Percentiles rank a stretch among this genome's conserved stretches.
Evolutionary conservation across 2,329 filamentous ascomycete species (phyloP).

Genomic region (Colletotrichum magnum): DNA sequence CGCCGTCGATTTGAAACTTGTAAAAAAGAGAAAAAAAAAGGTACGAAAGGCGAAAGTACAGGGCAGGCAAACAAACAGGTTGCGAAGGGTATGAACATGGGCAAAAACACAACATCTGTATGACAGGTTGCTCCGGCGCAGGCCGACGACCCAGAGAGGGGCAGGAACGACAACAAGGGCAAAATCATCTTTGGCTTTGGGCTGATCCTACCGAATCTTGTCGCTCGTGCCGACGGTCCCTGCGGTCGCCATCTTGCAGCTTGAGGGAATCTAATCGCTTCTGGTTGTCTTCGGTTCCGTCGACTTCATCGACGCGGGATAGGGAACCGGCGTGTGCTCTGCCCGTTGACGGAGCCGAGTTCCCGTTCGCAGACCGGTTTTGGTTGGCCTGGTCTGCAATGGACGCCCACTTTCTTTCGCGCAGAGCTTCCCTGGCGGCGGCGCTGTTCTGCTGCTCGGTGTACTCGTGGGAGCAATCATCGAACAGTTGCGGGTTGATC

Average conservation of each 20-base stretch:
- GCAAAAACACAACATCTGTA: background rate
- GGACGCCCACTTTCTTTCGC: constrained; percentile 91
- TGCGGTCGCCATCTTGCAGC: constrained; percentile 84
- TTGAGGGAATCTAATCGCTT: constrained; percentile 91
- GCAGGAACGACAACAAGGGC: constrained; percentile 11
- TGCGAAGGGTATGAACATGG: background rate
- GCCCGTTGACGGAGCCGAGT: constrained; percentile 48
- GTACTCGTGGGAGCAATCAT: constrained; percentile 98
- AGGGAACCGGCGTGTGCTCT: constrained; percentile 58
- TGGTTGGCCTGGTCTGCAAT: constrained; percentile 85
- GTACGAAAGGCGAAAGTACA: background rate
- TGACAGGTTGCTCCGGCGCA: constrained; percentile 12
- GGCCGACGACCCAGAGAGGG: constrained; percentile 12
- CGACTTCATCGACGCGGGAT: constrained; percentile 79
- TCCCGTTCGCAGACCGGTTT: constrained; percentile 64
- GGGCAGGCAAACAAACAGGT: background rate
- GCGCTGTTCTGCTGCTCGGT: constrained; percentile 96
- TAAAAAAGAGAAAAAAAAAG: background rate
- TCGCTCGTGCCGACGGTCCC: constrained; percentile 71
- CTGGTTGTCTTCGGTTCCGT: constrained; percentile 86
- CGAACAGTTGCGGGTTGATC: constrained; percentile 97
- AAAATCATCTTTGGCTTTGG: constrained; percentile 63
- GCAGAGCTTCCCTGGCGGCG: constrained; percentile 83
- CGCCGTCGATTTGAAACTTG: background rate
- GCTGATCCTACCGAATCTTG: constrained; percentile 71